Base-by-base conservation (phyloP, 306 rosid species). In the Prunus davidiana region DNA sequence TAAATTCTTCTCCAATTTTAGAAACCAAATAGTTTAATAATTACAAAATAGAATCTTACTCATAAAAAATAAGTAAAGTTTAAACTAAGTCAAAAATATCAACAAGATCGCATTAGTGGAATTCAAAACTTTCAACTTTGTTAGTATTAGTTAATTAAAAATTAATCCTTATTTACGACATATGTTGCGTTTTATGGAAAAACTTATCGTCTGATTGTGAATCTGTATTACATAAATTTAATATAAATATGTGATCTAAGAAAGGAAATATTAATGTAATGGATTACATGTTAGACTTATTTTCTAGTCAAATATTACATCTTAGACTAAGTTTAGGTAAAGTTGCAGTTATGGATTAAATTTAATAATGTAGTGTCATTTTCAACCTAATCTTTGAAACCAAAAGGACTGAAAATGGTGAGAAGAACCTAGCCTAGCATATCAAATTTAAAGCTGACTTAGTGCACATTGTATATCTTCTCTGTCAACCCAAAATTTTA, bases 291-390 rank as follows among this genome's bases (percentile, higher is more conserved):
- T 49, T 54, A n/a, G 49, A 54, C 64, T 71, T 12, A 6, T 52
- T 71, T 71, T 25, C 22, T 51, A 52, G 32, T 54, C 65, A 13
- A 56, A 19, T 71, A 71, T 54, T 70, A 51, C 14, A 16, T 28
- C 45, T 47, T 69, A 5, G 46, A 24, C 61, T 50, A 22, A 27
- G 18, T 52, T 62, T 71, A 18, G 82, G 25, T 78, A 41, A 64
- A 43, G 55, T 78, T 78, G 64, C 71, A 49, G 41, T 55, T 41
- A 18, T 32, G 10, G 28, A 43, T 45, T 6, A 51, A 51, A 12
- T n/a, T 12, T 18, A 55, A 55, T 18, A 52, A 55, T 55, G 20
- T 55, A 0, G 30, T 55, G 14, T 71, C 63, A 9, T 32, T 56
- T 20, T 28, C 41, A 28, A 6, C 34, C 41, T 28, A 28, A 28